Evolutionary conservation across 2,329 filamentous ascomycete species (phyloP), one percentile per base, ranked within the genome.

Genomic region (Fusarium avenaceum): DNA sequence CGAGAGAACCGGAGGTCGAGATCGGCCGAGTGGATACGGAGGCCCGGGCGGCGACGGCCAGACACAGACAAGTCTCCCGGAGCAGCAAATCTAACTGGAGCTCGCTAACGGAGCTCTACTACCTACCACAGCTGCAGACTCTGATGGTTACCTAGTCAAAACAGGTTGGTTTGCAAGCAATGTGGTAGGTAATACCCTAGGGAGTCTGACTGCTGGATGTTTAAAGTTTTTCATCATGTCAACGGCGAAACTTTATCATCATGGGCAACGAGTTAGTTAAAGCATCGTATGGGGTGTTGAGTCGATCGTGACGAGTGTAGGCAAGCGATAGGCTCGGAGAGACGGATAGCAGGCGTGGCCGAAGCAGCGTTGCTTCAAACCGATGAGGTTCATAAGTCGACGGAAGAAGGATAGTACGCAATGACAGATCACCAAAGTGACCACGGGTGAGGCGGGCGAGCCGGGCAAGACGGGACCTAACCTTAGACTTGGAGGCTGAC

Each of bases 381-480:
- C n/a, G 49, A 46, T 33, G 47, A 57, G 38, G 60, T 45, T 49
- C 50, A 39, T 30, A 55, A 33, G 48, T 69, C 61, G 66, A 69
- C 66, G 66, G 66, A 69, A 63, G 30, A 55, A 67, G 66, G n/a
- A 69, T 66, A 57, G 66, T 20, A 53, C 40, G 26, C 30, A 28
- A 45, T 54, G 48, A 50, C 45, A 38, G 49, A 51, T 51, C n/a
- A 38, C 44, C 17, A n/a, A 15, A 26, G 50, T 63, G 65, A 43
- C 19, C 19, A 57, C 56, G 49, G 62, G 43, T 51, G 33, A 61
- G 47, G 50, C 44, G 49, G 65, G 51, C 55, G 55, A 24, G 65
- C 45, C 53, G 65, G 63, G 47, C 54, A 42, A n/a, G 55, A 48
- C 55, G 66, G 66, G 66, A 70, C 67, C 66, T 69, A 69, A 52